Conservation (phyloP, 305 asterid species). For the Salvia sclarea region DNA sequence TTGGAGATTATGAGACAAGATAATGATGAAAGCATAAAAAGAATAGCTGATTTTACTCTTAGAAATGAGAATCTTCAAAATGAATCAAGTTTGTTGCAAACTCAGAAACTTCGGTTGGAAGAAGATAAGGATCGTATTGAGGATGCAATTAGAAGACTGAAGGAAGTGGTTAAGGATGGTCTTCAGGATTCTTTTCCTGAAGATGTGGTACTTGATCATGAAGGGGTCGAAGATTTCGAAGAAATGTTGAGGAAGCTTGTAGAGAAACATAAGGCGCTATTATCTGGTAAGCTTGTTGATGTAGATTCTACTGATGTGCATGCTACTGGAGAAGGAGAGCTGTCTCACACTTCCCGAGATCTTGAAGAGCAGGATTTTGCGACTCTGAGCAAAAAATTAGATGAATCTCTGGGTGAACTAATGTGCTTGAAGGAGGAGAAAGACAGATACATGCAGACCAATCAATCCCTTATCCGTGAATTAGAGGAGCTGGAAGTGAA, state of each 20-base stretch:
- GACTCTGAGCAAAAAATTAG: constrained; percentile 55
- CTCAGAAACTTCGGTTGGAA: constrained; percentile 56
- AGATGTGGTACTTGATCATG: constrained; percentile 47
- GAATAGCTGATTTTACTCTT: constrained; percentile 39
- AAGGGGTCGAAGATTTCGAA: constrained; percentile 55
- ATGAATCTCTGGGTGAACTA: constrained; percentile 56
- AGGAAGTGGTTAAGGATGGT: constrained; percentile 58
- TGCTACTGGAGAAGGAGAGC: constrained; percentile 41
- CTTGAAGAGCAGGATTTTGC: constrained; percentile 47
- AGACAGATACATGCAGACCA: constrained; percentile 44
- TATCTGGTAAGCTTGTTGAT: constrained; percentile 40
- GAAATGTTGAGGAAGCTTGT: constrained; percentile 60
- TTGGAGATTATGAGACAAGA: constrained; percentile 59
- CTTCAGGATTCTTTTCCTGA: constrained; percentile 59
- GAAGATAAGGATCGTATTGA: constrained; percentile 55
- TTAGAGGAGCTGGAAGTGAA: constrained; percentile 57
- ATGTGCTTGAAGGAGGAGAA: constrained; percentile 71
- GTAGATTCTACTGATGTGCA: constrained; percentile 45
- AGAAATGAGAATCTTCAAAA: constrained; percentile 53
- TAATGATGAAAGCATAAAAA: constrained; percentile 48
- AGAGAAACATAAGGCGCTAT: constrained; percentile 54
- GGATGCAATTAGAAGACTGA: constrained; percentile 58
- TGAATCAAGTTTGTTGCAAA: constrained; percentile 55
- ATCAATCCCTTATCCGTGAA: constrained; percentile 59
- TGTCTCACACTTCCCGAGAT: constrained; percentile 40